phyloP scores from a whole-genome alignment of 768 basidiomycete species.

The Lactifluus echinatus region DNA sequence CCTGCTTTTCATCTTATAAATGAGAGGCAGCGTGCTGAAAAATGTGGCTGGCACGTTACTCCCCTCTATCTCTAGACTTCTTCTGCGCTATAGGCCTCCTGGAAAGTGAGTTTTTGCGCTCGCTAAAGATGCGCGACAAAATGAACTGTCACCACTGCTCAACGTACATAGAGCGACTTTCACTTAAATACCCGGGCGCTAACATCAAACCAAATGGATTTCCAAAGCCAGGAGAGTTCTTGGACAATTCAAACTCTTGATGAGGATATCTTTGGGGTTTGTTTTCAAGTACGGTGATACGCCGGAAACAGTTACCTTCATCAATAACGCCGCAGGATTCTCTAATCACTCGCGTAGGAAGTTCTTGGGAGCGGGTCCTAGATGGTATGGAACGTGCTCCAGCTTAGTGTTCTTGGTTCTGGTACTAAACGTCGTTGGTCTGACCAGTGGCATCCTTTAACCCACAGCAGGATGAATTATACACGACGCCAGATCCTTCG shows the following conservation, averaged over 20 bases:
- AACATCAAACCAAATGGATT: slow-evolving; percentile 1
- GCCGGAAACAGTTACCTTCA: background rate
- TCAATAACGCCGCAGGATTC: background rate
- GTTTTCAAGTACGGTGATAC: background rate
- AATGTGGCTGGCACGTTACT: slow-evolving; percentile 8
- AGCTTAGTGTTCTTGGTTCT: background rate
- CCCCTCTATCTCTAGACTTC: slow-evolving; percentile 10
- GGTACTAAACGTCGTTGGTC: background rate
- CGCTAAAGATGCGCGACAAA: slow-evolving; percentile 1
- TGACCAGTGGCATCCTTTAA: background rate
- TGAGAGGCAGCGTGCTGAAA: slow-evolving; percentile 10
- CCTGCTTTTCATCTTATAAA: slow-evolving; percentile 15
- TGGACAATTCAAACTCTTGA: background rate
- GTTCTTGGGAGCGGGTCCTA: background rate
- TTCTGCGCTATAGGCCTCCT: background rate
- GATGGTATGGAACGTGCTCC: background rate
- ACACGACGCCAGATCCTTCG: slow-evolving; percentile 4
- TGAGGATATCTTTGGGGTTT: slow-evolving; percentile 6
- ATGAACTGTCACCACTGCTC: background rate
- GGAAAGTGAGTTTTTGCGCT: slow-evolving; percentile 8
- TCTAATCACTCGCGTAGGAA: background rate
- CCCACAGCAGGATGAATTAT: background rate
- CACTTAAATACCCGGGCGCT: background rate
- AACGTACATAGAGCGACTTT: background rate
- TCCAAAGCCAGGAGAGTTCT: slow-evolving; percentile 1